These are phyloP conservation scores for Volvox reticuliferus DNA, from an alignment of 139 green algal genomes.

Conservation along the genomic window DNA sequence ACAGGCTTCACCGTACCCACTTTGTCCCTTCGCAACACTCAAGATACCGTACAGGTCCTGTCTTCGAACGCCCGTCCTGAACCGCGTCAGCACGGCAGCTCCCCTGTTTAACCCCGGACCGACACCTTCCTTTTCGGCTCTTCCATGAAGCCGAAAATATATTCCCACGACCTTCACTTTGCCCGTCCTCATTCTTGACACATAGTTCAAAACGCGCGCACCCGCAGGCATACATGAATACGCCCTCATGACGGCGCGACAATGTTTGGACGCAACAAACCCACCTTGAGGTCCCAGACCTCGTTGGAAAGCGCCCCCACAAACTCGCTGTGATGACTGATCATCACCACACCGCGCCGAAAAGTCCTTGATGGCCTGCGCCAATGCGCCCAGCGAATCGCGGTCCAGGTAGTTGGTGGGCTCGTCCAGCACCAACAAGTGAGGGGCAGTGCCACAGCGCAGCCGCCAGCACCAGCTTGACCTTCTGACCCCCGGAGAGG, in stretches of 20 bases:
- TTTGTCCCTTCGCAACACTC: not conserved
- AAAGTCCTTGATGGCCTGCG: constrained; percentile 82
- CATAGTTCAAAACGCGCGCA: not conserved
- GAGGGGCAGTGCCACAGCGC: constrained; percentile 86
- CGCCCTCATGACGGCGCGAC: no score
- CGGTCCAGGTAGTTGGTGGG: constrained; percentile 94
- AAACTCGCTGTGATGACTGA: constrained; percentile 65
- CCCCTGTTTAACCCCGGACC: no score
- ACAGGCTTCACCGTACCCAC: not conserved
- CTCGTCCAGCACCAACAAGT: constrained; percentile 93
- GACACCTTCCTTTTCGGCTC: no score
- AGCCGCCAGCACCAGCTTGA: constrained; percentile 86
- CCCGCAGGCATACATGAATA: no score
- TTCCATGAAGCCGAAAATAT: no score
- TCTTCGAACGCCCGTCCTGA: not conserved
- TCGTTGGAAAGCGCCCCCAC: constrained; percentile 60
- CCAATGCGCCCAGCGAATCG: constrained; percentile 84
- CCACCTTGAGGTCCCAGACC: constrained; percentile 49
- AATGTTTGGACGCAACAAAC: not conserved
- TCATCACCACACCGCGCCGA: constrained; percentile 62
- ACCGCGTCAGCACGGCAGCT: not conserved
- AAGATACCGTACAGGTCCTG: not conserved
- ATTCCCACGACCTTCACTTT: not conserved
- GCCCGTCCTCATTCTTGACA: not conserved
- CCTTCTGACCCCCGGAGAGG: constrained; percentile 87